These are phyloP conservation scores for Fraxinus nigra DNA, from an alignment of 305 asterid species.

Conservation along the genomic window DNA sequence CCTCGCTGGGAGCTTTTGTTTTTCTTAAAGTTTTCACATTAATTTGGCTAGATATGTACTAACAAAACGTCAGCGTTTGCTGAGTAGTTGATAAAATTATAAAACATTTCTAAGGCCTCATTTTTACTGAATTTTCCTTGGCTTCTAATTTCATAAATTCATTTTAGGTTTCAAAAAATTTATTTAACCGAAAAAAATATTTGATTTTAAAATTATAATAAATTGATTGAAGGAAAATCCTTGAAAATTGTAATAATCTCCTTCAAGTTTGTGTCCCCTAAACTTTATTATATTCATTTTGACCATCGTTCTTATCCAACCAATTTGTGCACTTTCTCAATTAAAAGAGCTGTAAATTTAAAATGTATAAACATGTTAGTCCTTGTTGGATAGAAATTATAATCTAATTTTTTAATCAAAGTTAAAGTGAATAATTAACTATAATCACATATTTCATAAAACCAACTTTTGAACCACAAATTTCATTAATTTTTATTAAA, in stretches of 20 bases:
- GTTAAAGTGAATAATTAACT: too few relatives aligned
- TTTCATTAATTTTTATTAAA: too few relatives aligned
- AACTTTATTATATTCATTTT: background rate
- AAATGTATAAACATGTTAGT: background rate
- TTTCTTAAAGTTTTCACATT: background rate
- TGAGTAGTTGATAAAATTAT: background rate
- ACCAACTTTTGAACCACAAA: too few relatives aligned
- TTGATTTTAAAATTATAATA: background rate
- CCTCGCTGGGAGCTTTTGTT: conserved; percentile 79
- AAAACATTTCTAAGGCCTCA: background rate
- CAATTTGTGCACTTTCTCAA: background rate
- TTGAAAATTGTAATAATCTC: background rate
- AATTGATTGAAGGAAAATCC: background rate
- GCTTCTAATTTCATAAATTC: background rate
- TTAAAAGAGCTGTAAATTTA: background rate
- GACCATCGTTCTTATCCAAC: background rate
- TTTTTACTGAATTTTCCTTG: background rate
- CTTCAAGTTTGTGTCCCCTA: background rate
- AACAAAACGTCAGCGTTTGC: background rate
- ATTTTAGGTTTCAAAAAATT: too few relatives aligned
- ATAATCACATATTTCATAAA: too few relatives aligned
- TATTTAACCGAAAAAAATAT: too few relatives aligned
- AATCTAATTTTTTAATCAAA: too few relatives aligned
- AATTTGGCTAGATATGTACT: background rate
- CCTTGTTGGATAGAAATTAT: background rate